Percentiles rank a stretch among this genome's conserved stretches.
phyloP scores from a whole-genome alignment of 352 stramenopile genomes.

The Globisporangium alternatum region DNA sequence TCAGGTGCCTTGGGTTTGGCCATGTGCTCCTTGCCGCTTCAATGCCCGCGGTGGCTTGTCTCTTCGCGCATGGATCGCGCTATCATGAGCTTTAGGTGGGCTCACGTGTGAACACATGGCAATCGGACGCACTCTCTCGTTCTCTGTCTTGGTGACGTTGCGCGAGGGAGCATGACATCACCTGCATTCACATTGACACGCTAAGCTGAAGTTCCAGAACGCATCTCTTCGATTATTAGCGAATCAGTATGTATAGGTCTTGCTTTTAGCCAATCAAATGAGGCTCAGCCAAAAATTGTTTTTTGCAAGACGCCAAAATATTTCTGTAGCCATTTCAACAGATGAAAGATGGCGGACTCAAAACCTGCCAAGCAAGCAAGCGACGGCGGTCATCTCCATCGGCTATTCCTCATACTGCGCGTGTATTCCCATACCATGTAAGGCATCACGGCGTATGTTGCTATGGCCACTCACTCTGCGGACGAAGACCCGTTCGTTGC shows the following conservation, averaged over 20 bases:
- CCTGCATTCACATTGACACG: not conserved
- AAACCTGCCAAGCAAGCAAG: too few relatives aligned
- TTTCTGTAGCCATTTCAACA: slow-evolving; percentile 3
- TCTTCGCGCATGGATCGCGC: too few relatives aligned
- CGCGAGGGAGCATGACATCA: not conserved
- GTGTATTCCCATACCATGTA: not conserved
- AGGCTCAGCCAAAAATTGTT: not conserved
- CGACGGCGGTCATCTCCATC: not conserved
- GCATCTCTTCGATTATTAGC: slow-evolving; percentile 5
- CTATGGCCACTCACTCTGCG: not conserved
- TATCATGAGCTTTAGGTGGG: not conserved
- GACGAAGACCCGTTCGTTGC: not conserved
- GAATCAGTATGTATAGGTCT: not conserved
- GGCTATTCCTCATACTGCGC: too few relatives aligned
- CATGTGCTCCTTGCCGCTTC: too few relatives aligned
- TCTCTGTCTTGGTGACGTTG: not conserved
- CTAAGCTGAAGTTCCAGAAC: slow-evolving; percentile 11
- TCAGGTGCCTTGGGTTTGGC: too few relatives aligned
- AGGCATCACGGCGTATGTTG: not conserved
- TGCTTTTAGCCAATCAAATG: slow-evolving; percentile 7
- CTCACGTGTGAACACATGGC: not conserved
- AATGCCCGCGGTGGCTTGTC: too few relatives aligned
- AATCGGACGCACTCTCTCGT: not conserved
- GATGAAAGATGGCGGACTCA: not conserved
- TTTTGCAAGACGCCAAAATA: not conserved